Base-by-base conservation (phyloP, 208 protist genomes). In the Leishmania guyanensis region DNA sequence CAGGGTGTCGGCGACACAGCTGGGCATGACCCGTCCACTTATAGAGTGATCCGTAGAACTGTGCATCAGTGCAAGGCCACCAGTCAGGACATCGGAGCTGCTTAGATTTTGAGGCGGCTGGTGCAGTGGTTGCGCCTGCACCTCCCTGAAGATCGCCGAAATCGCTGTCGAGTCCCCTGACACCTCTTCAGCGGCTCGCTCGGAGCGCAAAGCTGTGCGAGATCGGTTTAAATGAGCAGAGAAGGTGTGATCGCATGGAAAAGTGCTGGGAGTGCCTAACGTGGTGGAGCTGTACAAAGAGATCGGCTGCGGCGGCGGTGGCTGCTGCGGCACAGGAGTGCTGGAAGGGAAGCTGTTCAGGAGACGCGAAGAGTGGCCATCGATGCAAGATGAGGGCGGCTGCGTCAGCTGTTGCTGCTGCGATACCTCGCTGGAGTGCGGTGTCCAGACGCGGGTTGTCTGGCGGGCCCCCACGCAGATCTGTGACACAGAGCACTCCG, bases 401-500 rank as follows among this genome's bases (percentile, higher is more conserved):
- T 29, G 68, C 29, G 16, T 51, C 0, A 74, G 6, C 16, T 72
- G 70, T 1, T 43, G 50, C 72, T 39, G 48, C 70, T 76, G 81
- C 58, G 81, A 80, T 22, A 54, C 51, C 8, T 84, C 81, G 46
- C 76, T 77, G 14, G 70, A 20, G 39, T 80, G 75, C 36, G 81
- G 76, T 10, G 69, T 81, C 81, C 81, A 84, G 3, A 80, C 81
- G 26, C 81, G 81, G 60, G 81, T 84, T 20, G 81, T 81, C 70
- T 84, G 76, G 5, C 36, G 51, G 8, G 76, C 81, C 12, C 75
- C 76, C 1, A 26, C 68, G 33, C 50, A 53, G 22, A 77, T 84
- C 26, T 75, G 81, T 33, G 81, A 84, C 17, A 77, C 70, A 36
- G 70, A 80, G 60, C 81, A 84, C 62, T 70, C 81, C 0, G 68